Percentiles rank a stretch among this genome's conserved stretches.
Evolutionary conservation across 345 rosid genomes (phyloP).

Genomic region (Jatropha curcas): DNA sequence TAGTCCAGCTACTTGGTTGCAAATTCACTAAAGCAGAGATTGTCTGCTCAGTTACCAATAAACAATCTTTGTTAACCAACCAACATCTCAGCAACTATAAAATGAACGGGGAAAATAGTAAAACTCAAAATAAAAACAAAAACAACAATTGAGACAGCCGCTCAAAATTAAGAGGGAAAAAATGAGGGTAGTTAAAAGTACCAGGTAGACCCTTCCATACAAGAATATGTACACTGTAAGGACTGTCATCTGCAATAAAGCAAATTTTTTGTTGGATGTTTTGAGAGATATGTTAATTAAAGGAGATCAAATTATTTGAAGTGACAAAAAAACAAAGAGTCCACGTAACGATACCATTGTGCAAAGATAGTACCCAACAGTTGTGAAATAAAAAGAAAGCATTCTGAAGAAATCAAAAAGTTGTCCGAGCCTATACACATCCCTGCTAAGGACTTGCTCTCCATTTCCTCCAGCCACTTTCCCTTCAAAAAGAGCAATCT

Average conservation of each 20-base stretch:
- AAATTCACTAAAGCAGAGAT: neutral
- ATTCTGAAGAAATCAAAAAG: slow-evolving; percentile 97
- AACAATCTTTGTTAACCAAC: neutral
- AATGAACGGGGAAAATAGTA: neutral
- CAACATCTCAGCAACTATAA: neutral
- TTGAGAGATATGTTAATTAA: slow-evolving; percentile 6
- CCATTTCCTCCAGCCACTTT: slow-evolving; percentile 99
- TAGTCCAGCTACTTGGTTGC: too few species aligned
- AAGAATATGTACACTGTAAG: slow-evolving; percentile 87
- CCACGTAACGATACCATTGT: slow-evolving; percentile 68
- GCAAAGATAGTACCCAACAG: slow-evolving; percentile 95
- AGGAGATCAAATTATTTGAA: slow-evolving; percentile 6
- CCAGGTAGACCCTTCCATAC: slow-evolving; percentile 94
- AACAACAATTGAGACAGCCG: neutral
- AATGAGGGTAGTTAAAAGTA: slow-evolving; percentile 36
- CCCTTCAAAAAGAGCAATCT: slow-evolving; percentile 98
- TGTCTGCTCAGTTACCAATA: neutral
- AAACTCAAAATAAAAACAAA: neutral
- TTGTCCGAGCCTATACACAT: slow-evolving; percentile 91
- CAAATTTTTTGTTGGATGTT: slow-evolving; percentile 25
- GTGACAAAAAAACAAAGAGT: neutral
- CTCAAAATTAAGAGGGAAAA: neutral
- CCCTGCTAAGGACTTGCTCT: slow-evolving; percentile 98
- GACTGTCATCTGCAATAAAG: slow-evolving; percentile 89
- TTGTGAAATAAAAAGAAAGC: slow-evolving; percentile 95